Conservation (phyloP, 2,329 filamentous ascomycete genomes). For the Stachybotrys chlorohalonatus region DNA sequence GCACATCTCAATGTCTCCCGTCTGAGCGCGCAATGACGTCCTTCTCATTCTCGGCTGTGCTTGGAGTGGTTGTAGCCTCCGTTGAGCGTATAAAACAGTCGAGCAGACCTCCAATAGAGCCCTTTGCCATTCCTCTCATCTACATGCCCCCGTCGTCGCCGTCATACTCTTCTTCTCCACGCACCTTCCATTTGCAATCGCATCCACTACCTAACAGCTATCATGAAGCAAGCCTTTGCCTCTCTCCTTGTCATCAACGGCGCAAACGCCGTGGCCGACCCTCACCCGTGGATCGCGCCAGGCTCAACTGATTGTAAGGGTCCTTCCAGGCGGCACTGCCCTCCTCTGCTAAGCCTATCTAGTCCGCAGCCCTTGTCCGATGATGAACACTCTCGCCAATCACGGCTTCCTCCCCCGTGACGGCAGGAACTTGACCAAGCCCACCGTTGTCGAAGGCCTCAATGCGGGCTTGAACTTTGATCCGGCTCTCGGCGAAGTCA, state of each 20-base stretch:
- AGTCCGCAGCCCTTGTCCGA: conserved; percentile 37
- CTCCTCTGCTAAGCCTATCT: neutral
- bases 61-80: too few relatives aligned
- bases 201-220: neutral
- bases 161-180: too few relatives aligned
- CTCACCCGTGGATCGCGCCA: neutral
- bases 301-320: neutral
- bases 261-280: neutral
- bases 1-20: too few relatives aligned
- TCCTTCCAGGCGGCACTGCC: neutral
- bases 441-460: conserved; percentile 28
- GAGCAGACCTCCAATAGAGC: too few relatives aligned
- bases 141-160: too few relatives aligned
- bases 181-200: too few relatives aligned
- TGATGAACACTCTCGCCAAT: conserved; percentile 29
- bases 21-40: too few relatives aligned
- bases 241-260: neutral
- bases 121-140: too few relatives aligned
- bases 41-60: too few relatives aligned
- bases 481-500: conserved; percentile 22
- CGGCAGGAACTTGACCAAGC: conserved; percentile 30
- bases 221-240: neutral
- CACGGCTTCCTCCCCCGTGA: conserved; percentile 31
- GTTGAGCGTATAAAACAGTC: too few relatives aligned
- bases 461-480: conserved; percentile 33